phyloP scores from a whole-genome alignment of 2,329 filamentous ascomycete species.

The Penicillium olsonii region DNA sequence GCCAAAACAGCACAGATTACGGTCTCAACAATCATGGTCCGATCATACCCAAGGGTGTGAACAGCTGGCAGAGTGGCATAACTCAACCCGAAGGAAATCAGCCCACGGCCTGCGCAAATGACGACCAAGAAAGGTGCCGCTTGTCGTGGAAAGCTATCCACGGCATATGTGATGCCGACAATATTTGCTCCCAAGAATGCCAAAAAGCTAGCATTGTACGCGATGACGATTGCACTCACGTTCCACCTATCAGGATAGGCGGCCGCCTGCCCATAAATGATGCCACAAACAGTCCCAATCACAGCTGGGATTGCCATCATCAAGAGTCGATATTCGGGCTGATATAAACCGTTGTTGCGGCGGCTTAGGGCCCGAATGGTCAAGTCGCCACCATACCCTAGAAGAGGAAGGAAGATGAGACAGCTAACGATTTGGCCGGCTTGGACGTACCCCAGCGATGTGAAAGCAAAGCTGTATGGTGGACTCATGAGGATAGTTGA shows the following conservation, averaged over 20 bases:
- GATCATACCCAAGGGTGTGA: conserved; percentile 4
- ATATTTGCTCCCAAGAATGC: conserved; percentile 15
- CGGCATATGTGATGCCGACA: conserved; percentile 15
- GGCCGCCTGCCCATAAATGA: conserved; percentile 13
- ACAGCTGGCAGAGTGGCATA: conserved; percentile 8
- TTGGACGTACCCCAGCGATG: conserved; percentile 13
- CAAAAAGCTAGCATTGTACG: conserved; percentile 15
- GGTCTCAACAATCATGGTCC: conserved; percentile 6
- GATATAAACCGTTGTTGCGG: conserved; percentile 8
- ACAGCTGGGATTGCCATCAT: conserved; percentile 12
- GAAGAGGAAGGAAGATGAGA: conserved; percentile 12
- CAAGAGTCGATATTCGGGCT: conserved; percentile 13
- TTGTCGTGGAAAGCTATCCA: conserved; percentile 13
- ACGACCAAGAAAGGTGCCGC: conserved; percentile 15
- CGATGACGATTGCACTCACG: conserved; percentile 1
- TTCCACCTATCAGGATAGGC: conserved; percentile 7
- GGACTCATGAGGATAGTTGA: conserved; percentile 7
- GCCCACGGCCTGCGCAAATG: conserved; percentile 13
- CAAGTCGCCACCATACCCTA: conserved; percentile 15
- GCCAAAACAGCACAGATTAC: conserved; percentile 5
- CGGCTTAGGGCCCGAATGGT: conserved; percentile 3
- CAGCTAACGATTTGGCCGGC: conserved; percentile 13
- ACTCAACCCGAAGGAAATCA: conserved; percentile 16
- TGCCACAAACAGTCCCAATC: conserved; percentile 7
- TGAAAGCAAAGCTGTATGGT: conserved; percentile 9